Percentiles rank a stretch among this genome's conserved stretches.
Evolutionary conservation across 768 basidiomycete species (phyloP).

Genomic region (Russula emetica): DNA sequence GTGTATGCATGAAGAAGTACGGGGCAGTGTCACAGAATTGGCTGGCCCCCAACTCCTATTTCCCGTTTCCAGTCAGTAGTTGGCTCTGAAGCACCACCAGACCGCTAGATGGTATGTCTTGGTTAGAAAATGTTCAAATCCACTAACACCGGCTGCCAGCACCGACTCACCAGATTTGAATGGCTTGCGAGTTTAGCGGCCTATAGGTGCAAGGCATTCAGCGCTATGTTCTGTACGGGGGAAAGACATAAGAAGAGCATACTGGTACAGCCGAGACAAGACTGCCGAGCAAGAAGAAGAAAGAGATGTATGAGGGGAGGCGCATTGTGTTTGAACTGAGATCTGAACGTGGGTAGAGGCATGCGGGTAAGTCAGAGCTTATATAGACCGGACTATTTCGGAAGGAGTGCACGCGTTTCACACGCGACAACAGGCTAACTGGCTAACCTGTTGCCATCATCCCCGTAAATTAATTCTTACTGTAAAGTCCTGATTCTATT

Average conservation of each 20-base stretch:
- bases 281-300: constrained; percentile 3
- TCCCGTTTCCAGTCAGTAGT: not conserved
- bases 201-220: not conserved
- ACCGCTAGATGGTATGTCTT: not conserved
- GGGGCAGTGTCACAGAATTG: not conserved
- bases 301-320: not conserved
- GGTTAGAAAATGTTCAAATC: not conserved
- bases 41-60: not conserved
- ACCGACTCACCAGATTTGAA: constrained; percentile 7
- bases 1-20: not conserved
- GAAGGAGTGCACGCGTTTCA: too few species aligned
- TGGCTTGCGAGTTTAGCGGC: not conserved
- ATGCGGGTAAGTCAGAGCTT: not conserved
- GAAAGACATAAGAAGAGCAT: not conserved
- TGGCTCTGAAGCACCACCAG: not conserved
- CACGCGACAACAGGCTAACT: not conserved
- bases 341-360: not conserved
- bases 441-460: too few species aligned
- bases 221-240: not conserved
- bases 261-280: constrained; percentile 15
- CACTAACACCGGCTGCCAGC: not conserved
- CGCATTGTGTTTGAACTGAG: not conserved
- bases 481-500: not conserved
- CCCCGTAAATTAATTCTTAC: not conserved
- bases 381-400: too few species aligned